Evolutionary conservation across 345 rosid genomes (phyloP).

Genomic region (Brassica juncea): DNA sequence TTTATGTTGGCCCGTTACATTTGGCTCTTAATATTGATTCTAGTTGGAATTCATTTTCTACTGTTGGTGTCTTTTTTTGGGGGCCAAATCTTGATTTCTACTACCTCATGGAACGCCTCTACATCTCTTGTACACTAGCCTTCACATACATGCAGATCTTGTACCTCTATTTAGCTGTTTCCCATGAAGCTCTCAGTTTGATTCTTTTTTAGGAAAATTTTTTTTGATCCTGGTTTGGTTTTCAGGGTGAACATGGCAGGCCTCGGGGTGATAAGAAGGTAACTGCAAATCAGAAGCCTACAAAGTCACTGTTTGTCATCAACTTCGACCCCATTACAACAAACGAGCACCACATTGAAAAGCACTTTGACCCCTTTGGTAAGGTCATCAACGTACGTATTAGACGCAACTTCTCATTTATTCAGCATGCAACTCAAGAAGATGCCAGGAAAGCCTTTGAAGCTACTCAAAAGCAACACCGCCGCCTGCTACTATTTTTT

Average conservation of each 20-base stretch:
- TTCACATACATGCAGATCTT: not conserved
- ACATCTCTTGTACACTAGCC: not conserved
- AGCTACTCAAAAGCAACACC: not conserved
- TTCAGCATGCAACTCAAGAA: not conserved
- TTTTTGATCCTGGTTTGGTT: not conserved
- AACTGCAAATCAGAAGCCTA: conserved; percentile 60
- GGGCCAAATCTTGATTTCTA: not conserved
- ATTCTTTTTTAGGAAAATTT: not conserved
- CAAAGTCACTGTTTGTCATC: conserved; percentile 79
- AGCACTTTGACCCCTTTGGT: conserved; percentile 78
- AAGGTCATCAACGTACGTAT: conserved; percentile 55
- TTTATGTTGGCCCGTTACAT: not conserved
- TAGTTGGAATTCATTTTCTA: not conserved
- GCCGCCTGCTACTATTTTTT: not conserved
- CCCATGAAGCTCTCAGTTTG: not conserved
- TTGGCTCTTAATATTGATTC: not conserved
- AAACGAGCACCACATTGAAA: conserved; percentile 62
- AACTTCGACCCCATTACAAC: conserved; percentile 54
- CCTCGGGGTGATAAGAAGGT: conserved; percentile 55
- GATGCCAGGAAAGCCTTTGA: not conserved
- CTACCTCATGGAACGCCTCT: not conserved
- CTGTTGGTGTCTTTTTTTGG: not conserved
- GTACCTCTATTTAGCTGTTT: conserved; percentile 31
- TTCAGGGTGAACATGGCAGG: conserved; percentile 73
- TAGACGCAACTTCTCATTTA: not conserved